Conservation (phyloP, 768 basidiomycete genomes). For the Zangia roseola region DNA sequence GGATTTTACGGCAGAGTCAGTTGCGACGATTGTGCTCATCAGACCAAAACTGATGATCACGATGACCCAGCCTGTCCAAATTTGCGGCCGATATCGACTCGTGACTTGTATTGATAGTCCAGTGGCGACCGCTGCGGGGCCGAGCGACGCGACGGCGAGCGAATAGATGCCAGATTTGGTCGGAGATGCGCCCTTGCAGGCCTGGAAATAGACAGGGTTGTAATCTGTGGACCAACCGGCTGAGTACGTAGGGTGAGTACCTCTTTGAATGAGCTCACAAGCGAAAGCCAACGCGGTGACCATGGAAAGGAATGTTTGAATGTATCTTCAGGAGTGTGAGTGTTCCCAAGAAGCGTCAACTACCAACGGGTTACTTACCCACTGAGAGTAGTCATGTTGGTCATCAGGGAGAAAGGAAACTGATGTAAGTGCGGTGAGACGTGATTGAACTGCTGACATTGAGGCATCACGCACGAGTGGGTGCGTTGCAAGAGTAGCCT, state of each 20-base stretch:
- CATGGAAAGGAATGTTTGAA: conserved; percentile 25
- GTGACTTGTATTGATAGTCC: conserved; percentile 31
- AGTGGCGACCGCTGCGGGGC: conserved; percentile 29
- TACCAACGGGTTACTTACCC: conserved; percentile 17
- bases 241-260: neutral
- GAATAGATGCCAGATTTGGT: conserved; percentile 29
- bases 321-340: conserved; percentile 16
- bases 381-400: conserved; percentile 30
- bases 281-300: conserved; percentile 14
- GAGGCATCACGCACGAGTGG: conserved; percentile 17
- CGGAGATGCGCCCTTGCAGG: conserved; percentile 35
- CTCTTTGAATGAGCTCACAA: conserved; percentile 18
- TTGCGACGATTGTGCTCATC: conserved; percentile 27
- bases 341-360: too few species aligned
- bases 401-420: conserved; percentile 19
- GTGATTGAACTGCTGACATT: too few species aligned
- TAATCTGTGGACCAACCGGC: conserved; percentile 31
- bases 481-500: conserved; percentile 28
- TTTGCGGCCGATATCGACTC: conserved; percentile 34
- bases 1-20: conserved; percentile 21
- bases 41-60: conserved; percentile 36
- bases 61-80: conserved; percentile 34
- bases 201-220: conserved; percentile 45
- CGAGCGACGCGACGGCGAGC: conserved; percentile 24
- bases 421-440: neutral